Conservation (phyloP, 805 yeast genomes). For the Cyberlindnera misumaiensis region DNA sequence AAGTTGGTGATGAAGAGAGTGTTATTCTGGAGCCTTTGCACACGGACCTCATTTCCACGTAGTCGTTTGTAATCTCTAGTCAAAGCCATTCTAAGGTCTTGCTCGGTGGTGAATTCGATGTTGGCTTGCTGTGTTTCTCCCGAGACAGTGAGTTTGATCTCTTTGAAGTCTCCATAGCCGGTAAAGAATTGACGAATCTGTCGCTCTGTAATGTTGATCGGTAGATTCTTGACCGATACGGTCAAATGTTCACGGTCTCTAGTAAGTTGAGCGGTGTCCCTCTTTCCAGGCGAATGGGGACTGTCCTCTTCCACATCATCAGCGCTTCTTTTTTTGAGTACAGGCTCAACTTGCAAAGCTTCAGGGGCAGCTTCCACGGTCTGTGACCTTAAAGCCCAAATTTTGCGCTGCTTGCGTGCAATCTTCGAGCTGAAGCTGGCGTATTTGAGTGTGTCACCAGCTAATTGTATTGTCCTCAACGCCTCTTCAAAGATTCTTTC, state of each 20-base stretch:
- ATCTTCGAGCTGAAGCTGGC: slow-evolving; percentile 22
- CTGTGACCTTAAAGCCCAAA: slow-evolving; percentile 10
- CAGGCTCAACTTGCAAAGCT: background rate
- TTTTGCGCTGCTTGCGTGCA: slow-evolving; percentile 16
- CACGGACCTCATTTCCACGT: slow-evolving; percentile 36
- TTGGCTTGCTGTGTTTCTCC: slow-evolving; percentile 34
- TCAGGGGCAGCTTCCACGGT: slow-evolving; percentile 3
- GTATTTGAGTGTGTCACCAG: slow-evolving; percentile 26
- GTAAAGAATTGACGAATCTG: slow-evolving; percentile 39
- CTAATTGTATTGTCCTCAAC: slow-evolving; percentile 28
- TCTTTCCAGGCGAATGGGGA: background rate
- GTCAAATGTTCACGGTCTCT: slow-evolving; percentile 58
- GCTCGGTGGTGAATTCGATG: slow-evolving; percentile 48
- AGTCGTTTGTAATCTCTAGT: slow-evolving; percentile 50
- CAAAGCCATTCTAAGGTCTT: slow-evolving; percentile 48
- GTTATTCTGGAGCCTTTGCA: slow-evolving; percentile 37
- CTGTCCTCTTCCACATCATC: slow-evolving; percentile 5
- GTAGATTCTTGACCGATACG: slow-evolving; percentile 46
- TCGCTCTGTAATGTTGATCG: slow-evolving; percentile 31
- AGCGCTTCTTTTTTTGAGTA: slow-evolving; percentile 8
- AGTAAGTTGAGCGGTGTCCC: slow-evolving; percentile 5
- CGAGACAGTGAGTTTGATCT: slow-evolving; percentile 23
- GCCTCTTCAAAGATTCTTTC: slow-evolving; percentile 42
- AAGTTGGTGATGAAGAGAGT: slow-evolving; percentile 73
- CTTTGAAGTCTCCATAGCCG: slow-evolving; percentile 53